These are phyloP conservation scores for Suhomyces bolitotheri DNA, from an alignment of 1,139 yeast species.

Conservation along the genomic window DNA sequence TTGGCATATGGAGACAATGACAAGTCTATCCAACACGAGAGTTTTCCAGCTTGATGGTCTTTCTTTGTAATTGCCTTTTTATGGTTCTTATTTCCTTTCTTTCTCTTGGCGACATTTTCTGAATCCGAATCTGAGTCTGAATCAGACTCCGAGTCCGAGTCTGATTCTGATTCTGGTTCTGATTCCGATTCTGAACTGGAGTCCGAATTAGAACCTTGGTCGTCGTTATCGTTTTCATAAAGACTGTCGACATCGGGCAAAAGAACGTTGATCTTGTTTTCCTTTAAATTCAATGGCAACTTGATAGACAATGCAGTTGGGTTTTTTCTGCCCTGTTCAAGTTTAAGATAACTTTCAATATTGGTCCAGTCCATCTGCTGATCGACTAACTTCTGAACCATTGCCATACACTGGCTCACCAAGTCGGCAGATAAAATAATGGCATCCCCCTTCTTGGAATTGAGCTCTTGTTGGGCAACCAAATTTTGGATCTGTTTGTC, in stretches of 20 bases:
- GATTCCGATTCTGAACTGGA: conserved; percentile 22
- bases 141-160: conserved; percentile 28
- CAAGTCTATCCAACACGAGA: conserved; percentile 68
- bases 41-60: conserved; percentile 21
- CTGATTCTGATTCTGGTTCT: conserved; percentile 32
- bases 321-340: conserved; percentile 70
- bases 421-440: conserved; percentile 68
- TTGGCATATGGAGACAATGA: conserved; percentile 82
- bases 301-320: conserved; percentile 61
- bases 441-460: conserved; percentile 69
- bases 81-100: conserved; percentile 13
- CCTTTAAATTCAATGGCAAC: conserved; percentile 68
- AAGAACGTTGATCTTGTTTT: conserved; percentile 63
- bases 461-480: conserved; percentile 61
- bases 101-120: conserved; percentile 18
- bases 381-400: conserved; percentile 65
- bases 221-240: conserved; percentile 29
- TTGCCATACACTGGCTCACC: conserved; percentile 70
- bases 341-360: conserved; percentile 70
- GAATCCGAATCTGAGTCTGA: conserved; percentile 36
- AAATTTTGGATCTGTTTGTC: conserved; percentile 69
- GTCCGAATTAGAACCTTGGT: conserved; percentile 18
- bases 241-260: conserved; percentile 46
- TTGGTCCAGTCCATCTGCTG: conserved; percentile 96
- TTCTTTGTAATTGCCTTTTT: conserved; percentile 10